These are phyloP conservation scores for Malassezia sympodialis DNA, from an alignment of 1,284 basidiomycete species.

Conservation along the genomic window DNA sequence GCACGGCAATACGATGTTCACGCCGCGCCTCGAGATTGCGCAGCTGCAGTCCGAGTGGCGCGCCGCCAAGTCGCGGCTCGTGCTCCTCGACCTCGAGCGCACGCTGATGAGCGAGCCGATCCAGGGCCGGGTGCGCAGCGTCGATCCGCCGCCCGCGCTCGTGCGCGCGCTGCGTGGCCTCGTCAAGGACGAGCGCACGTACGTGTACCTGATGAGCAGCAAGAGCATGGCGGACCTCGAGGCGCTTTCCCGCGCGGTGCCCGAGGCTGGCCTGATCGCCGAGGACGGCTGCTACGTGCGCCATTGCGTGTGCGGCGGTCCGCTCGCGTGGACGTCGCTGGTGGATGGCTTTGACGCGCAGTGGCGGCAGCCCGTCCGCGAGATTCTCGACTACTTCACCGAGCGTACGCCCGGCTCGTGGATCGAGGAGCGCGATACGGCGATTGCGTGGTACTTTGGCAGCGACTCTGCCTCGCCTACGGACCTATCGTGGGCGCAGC, in stretches of 20 bases:
- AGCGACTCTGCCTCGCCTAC: slow-evolving; percentile 52
- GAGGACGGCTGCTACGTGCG: slow-evolving; percentile 80
- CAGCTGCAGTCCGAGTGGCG: slow-evolving; percentile 50
- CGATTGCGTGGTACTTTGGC: slow-evolving; percentile 74
- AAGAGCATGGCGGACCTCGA: slow-evolving; percentile 60
- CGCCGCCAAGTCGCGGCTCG: slow-evolving; percentile 55
- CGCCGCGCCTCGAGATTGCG: slow-evolving; percentile 41
- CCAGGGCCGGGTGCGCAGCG: slow-evolving; percentile 45
- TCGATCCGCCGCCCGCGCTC: slow-evolving; percentile 55
- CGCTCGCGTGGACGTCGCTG: slow-evolving; percentile 61
- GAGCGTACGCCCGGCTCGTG: slow-evolving; percentile 76
- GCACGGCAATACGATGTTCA: slow-evolving; percentile 34
- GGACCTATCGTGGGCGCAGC: slow-evolving; percentile 65
- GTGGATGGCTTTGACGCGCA: slow-evolving; percentile 65
- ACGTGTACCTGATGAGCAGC: slow-evolving; percentile 73
- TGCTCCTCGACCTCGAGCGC: slow-evolving; percentile 70
- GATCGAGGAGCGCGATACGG: slow-evolving; percentile 72
- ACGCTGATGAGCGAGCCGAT: slow-evolving; percentile 56
- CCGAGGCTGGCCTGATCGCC: slow-evolving; percentile 66
- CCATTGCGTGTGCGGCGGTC: slow-evolving; percentile 50
- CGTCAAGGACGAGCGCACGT: slow-evolving; percentile 59
- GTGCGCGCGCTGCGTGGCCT: slow-evolving; percentile 58
- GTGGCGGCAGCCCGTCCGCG: slow-evolving; percentile 67
- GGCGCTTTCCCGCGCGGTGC: slow-evolving; percentile 51
- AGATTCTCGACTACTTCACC: slow-evolving; percentile 66